phyloP scores from a whole-genome alignment of 208 protist species.

The Acanthamoeba quina region DNA sequence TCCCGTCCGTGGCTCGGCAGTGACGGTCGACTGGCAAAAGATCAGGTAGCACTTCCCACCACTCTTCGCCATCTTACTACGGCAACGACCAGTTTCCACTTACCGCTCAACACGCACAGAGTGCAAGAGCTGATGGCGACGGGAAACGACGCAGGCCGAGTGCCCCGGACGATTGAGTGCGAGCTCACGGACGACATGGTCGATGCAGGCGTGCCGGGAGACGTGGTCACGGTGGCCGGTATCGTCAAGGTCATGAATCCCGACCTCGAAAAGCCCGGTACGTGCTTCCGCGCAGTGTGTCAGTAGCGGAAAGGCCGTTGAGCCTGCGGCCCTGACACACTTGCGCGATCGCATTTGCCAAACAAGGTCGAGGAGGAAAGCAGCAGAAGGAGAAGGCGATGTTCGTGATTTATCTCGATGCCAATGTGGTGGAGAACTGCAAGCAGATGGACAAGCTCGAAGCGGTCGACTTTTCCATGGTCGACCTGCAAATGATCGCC shows the following conservation, averaged over 20 bases:
- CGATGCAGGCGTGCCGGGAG: slow-evolving; percentile 92
- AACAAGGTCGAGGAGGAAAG: neutral
- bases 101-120: neutral
- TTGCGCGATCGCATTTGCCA: neutral
- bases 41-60: slow-evolving; percentile 74
- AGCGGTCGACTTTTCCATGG: slow-evolving; percentile 68
- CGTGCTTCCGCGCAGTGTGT: neutral
- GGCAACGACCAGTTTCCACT: neutral
- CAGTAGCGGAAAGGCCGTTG: neutral
- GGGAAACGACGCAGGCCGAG: slow-evolving; percentile 86
- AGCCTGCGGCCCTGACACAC: neutral
- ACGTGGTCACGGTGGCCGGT: slow-evolving; percentile 90
- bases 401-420: slow-evolving; percentile 88
- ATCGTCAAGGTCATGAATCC: slow-evolving; percentile 88
- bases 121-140: slow-evolving; percentile 91
- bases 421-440: slow-evolving; percentile 84
- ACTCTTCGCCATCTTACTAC: neutral
- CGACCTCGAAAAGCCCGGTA: slow-evolving; percentile 68
- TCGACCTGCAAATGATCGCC: slow-evolving; percentile 86
- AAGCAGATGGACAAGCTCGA: slow-evolving; percentile 79
- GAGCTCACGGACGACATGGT: slow-evolving; percentile 92
- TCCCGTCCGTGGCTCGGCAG: slow-evolving; percentile 77
- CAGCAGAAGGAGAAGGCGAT: slow-evolving; percentile 71
- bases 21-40: slow-evolving; percentile 91
- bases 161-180: slow-evolving; percentile 92